These are phyloP conservation scores for Phytophthora sansomeana DNA, from an alignment of 352 stramenopile species.

Conservation along the genomic window DNA sequence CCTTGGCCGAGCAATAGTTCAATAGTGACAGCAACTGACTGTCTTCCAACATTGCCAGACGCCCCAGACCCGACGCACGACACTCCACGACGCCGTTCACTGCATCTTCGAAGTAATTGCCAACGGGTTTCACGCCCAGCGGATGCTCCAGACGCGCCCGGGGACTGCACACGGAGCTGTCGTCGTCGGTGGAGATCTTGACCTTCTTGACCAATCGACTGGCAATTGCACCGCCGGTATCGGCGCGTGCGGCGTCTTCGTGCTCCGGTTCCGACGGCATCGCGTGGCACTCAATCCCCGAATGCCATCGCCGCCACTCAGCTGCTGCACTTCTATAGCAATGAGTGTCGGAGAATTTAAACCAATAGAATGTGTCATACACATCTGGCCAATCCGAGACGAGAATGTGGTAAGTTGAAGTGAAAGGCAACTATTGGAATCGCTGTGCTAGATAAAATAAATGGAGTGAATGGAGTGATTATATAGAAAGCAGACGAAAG, in stretches of 20 bases:
- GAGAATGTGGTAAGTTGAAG: conserved; percentile 16
- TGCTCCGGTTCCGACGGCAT: conserved; percentile 24
- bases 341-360: conserved; percentile 5
- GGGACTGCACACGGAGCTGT: not conserved
- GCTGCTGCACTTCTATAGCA: conserved; percentile 37
- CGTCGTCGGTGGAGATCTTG: conserved; percentile 20
- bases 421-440: not conserved
- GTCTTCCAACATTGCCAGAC: conserved; percentile 64
- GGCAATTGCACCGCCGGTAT: conserved; percentile 25
- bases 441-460: not conserved
- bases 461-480: too few relatives aligned
- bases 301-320: conserved; percentile 36
- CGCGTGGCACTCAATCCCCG: conserved; percentile 12
- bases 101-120: conserved; percentile 81
- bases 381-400: not conserved
- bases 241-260: conserved; percentile 8
- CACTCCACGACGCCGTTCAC: conserved; percentile 70
- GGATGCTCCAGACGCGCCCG: conserved; percentile 63
- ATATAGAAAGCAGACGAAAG: not conserved
- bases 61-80: conserved; percentile 62
- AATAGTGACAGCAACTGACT: conserved; percentile 72
- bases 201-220: conserved; percentile 42
- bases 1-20: conserved; percentile 55
- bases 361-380: conserved; percentile 1
- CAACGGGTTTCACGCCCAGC: conserved; percentile 83